Evolutionary conservation across 306 rosid genomes (phyloP).

Genomic region (apple (Malus domestica)): DNA sequence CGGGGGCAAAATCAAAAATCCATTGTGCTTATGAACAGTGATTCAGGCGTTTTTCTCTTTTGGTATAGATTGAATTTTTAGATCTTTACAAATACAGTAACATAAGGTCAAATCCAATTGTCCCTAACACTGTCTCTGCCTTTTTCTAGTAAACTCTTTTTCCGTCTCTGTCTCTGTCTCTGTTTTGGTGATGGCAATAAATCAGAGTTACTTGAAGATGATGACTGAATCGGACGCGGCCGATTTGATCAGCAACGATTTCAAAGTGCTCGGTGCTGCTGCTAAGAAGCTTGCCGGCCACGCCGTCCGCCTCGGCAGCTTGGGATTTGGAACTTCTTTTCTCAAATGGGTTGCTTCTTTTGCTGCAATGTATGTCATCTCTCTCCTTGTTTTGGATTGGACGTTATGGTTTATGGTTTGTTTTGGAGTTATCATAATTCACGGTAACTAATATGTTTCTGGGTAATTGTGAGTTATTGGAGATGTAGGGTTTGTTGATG

Average conservation of each 20-base stretch:
- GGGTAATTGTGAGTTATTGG: background rate
- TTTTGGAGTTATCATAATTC: background rate
- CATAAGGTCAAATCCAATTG: background rate
- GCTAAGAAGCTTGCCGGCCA: constrained; percentile 49
- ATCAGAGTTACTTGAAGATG: constrained; percentile 31
- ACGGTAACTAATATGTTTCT: background rate
- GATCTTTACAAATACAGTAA: background rate
- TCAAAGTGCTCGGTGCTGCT: constrained; percentile 44
- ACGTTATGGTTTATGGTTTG: background rate
- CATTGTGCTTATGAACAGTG: no score
- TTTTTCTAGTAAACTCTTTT: background rate
- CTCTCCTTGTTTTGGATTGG: background rate
- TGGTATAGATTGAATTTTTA: no score
- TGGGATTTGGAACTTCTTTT: constrained; percentile 55
- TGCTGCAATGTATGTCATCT: constrained; percentile 58
- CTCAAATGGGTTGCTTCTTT: constrained; percentile 63
- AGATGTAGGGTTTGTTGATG: no score
- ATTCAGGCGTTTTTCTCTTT: no score
- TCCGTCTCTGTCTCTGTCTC: background rate
- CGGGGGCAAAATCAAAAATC: no score
- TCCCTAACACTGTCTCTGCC: background rate
- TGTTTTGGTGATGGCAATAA: constrained; percentile 11
- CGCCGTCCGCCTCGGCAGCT: constrained; percentile 45
- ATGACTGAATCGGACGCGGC: constrained; percentile 30
- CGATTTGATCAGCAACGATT: constrained; percentile 46